Percentiles rank a stretch among this genome's conserved stretches.
phyloP scores from a whole-genome alignment of 2,329 filamentous ascomycete genomes.

The Seiridium unicorne region DNA sequence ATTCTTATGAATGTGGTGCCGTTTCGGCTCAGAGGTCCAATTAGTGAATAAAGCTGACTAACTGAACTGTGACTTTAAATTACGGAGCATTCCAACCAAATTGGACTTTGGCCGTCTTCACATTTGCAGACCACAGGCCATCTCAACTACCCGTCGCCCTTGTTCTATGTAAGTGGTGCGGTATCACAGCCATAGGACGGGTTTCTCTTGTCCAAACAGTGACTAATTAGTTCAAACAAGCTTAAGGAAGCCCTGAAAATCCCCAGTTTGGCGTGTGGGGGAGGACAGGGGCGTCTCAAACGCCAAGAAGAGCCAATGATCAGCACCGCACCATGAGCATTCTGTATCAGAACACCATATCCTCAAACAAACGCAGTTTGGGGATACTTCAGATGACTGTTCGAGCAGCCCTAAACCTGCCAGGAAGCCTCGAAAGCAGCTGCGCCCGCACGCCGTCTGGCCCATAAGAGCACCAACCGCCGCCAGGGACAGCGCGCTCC shows the following conservation, averaged over 20 bases:
- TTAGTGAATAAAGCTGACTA: too few species aligned
- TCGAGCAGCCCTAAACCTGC: background rate
- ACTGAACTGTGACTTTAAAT: too few species aligned
- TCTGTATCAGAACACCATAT: slow-evolving; percentile 1
- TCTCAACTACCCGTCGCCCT: too few species aligned
- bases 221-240: background rate
- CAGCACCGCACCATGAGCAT: background rate
- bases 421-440: background rate
- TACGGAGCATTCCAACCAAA: too few species aligned
- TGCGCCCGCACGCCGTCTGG: background rate
- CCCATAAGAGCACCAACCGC: background rate
- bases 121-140: too few species aligned
- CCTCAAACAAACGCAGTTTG: background rate
- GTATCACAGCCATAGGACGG: too few species aligned
- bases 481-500: background rate
- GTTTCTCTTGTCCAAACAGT: background rate
- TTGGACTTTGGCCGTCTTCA: too few species aligned
- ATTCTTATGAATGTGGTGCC: too few species aligned
- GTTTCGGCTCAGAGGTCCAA: too few species aligned
- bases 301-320: slow-evolving; percentile 2
- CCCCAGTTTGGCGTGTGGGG: slow-evolving; percentile 1
- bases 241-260: background rate
- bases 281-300: background rate
- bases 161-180: too few species aligned
- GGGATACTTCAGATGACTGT: background rate